Evolutionary conservation across 805 yeast species (phyloP).

Genomic region (Cyberlindnera saturnus): DNA sequence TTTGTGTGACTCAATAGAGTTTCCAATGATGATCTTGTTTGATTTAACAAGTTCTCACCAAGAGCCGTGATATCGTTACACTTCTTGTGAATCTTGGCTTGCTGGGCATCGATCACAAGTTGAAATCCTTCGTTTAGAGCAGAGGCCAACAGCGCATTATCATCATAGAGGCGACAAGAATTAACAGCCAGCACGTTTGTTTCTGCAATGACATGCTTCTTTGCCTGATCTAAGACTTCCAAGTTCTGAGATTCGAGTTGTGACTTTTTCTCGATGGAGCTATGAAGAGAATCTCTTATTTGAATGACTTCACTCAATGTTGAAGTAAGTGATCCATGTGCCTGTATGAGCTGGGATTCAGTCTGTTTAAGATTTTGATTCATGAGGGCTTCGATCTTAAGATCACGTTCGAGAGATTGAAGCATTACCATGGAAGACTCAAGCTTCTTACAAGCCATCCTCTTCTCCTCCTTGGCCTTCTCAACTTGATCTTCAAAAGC

Average conservation of each 20-base stretch:
- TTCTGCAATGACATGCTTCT: conserved; percentile 3
- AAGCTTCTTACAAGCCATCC: conserved; percentile 6
- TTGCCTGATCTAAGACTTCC: conserved; percentile 7
- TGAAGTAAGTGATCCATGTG: conserved; percentile 9
- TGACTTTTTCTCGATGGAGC: conserved; percentile 5
- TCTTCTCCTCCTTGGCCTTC: conserved; percentile 10
- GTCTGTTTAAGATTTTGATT: conserved; percentile 16
- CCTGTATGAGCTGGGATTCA: conserved; percentile 13
- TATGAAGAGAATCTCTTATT: conserved; percentile 6
- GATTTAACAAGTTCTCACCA: conserved; percentile 1
- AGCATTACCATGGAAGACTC: conserved; percentile 2
- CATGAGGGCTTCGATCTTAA: conserved; percentile 12
- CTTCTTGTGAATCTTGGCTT: conserved; percentile 6
- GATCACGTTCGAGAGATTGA: conserved; percentile 7
- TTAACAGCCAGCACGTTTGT: conserved; percentile 1
- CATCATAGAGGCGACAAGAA: conserved; percentile 4
- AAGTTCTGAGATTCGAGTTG: conserved; percentile 13
- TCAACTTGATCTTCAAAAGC: conserved; percentile 10
- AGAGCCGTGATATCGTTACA: conserved; percentile 2
- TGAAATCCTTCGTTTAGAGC: conserved; percentile 10
- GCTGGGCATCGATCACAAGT: conserved; percentile 10
- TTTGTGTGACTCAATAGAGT: conserved; percentile 1
- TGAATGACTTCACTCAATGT: conserved; percentile 17
- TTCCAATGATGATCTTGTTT: conserved; percentile 6
- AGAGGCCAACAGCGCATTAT: conserved; percentile 5